A percentile compares a stretch with the other conserved stretches of the same genome.
phyloP scores from a whole-genome alignment of 2,329 filamentous ascomycete species.

The Nemania serpens region DNA sequence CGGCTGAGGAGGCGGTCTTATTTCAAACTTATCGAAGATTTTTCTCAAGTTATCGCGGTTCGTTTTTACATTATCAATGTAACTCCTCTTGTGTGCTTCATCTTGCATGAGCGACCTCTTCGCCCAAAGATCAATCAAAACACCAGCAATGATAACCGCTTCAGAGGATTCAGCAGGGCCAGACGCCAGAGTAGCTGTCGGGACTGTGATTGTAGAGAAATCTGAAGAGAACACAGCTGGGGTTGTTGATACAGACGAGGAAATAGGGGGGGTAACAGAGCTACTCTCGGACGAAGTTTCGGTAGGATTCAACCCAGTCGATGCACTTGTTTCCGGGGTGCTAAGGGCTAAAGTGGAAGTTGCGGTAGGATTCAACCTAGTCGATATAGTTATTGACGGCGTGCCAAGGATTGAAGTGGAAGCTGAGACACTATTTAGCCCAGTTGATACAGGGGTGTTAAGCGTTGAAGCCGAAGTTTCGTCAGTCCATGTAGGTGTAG shows the following conservation, averaged over 20 bases:
- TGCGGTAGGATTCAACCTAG: too few species aligned
- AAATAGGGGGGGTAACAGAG: too few species aligned
- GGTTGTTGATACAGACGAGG: background rate
- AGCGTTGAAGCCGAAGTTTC: too few species aligned
- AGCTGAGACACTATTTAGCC: too few species aligned
- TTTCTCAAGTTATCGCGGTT: background rate
- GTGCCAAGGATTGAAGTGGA: too few species aligned
- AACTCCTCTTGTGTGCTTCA: conserved; percentile 2
- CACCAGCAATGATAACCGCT: conserved; percentile 1
- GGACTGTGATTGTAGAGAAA: background rate
- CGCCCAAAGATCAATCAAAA: conserved; percentile 8
- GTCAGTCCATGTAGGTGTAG: too few species aligned
- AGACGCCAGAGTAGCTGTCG: background rate
- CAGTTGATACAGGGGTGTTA: too few species aligned
- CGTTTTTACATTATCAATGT: conserved; percentile 13
- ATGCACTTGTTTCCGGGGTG: too few species aligned
- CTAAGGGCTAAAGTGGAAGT: too few species aligned
- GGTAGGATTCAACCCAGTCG: too few species aligned
- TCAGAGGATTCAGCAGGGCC: conserved; percentile 11
- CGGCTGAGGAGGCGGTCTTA: background rate
- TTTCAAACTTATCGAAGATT: background rate
- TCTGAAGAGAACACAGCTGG: background rate
- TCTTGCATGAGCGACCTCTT: background rate
- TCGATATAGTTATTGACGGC: too few species aligned
- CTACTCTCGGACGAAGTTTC: background rate